These are phyloP conservation scores for Eleusine coracana DNA, from an alignment of 176 grass and related monocot species.

Conservation along the genomic window DNA sequence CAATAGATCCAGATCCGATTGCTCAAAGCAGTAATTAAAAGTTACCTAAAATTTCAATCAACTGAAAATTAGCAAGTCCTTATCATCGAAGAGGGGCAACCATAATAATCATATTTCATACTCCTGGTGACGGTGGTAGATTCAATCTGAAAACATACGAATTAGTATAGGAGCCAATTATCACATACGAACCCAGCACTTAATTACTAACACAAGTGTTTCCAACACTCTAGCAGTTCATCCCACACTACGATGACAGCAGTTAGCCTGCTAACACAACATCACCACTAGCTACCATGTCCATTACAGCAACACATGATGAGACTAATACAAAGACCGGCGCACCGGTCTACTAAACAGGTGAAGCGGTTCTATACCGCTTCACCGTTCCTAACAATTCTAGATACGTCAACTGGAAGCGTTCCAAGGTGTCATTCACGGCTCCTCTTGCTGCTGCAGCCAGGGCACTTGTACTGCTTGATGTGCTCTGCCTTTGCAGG, in stretches of 20 bases:
- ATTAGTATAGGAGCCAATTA: constrained; percentile 3
- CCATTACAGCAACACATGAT: constrained; percentile 35
- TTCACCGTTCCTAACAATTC: constrained; percentile 42
- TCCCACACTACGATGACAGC: constrained; percentile 37
- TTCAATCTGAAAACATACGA: too few species aligned
- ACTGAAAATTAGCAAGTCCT: too few species aligned
- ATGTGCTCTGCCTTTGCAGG: constrained; percentile 83
- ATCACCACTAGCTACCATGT: constrained; percentile 45
- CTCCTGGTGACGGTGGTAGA: not conserved
- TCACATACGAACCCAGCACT: constrained; percentile 37
- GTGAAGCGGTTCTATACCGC: constrained; percentile 6
- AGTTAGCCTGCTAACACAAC: constrained; percentile 43
- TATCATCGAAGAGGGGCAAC: not conserved
- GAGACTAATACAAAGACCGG: constrained; percentile 36
- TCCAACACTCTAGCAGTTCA: constrained; percentile 15
- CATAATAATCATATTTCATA: not conserved
- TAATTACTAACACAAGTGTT: constrained; percentile 39
- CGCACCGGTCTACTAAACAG: constrained; percentile 20
- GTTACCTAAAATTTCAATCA: too few species aligned
- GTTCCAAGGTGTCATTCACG: constrained; percentile 42
- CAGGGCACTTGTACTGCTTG: constrained; percentile 87
- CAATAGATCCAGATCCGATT: too few species aligned
- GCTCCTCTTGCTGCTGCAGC: constrained; percentile 77
- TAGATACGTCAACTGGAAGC: constrained; percentile 31
- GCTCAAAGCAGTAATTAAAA: too few species aligned